These are phyloP conservation scores for Stachybotrys elegans DNA, from an alignment of 2,329 filamentous ascomycete species.

Conservation along the genomic window DNA sequence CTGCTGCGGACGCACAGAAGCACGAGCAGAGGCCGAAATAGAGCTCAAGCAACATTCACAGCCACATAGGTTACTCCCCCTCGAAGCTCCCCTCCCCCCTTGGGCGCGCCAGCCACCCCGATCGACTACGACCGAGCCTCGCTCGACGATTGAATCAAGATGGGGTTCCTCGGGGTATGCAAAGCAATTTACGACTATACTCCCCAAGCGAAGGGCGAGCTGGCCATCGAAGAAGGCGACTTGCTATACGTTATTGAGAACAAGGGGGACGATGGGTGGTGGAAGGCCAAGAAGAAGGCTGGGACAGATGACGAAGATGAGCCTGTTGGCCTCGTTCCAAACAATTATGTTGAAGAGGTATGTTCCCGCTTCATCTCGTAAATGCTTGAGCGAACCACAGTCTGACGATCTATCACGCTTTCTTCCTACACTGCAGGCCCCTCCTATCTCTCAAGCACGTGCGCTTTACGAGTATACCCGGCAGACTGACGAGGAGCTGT, in stretches of 20 bases:
- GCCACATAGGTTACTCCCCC: no score
- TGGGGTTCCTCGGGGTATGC: slow-evolving; percentile 92
- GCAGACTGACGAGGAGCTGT: slow-evolving; percentile 96
- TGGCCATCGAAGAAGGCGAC: slow-evolving; percentile 80
- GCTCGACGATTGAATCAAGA: slow-evolving; percentile 30
- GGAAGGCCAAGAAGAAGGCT: slow-evolving; percentile 92
- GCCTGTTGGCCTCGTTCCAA: slow-evolving; percentile 83
- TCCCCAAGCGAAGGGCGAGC: slow-evolving; percentile 80
- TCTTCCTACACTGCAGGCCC: slow-evolving; percentile 42
- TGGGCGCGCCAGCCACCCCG: no score
- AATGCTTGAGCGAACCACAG: not conserved
- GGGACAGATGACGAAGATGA: slow-evolving; percentile 81
- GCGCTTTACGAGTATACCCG: slow-evolving; percentile 98
- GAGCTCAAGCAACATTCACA: not conserved
- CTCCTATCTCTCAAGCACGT: slow-evolving; percentile 65
- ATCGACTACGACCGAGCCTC: not conserved
- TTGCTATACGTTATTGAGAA: slow-evolving; percentile 86
- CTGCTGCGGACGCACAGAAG: no score
- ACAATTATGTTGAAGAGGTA: slow-evolving; percentile 94
- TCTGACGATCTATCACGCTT: not conserved
- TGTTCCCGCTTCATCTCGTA: slow-evolving; percentile 4
- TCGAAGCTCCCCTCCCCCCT: no score
- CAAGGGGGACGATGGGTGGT: slow-evolving; percentile 76
- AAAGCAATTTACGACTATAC: slow-evolving; percentile 89
- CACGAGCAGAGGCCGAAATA: not conserved